Evolutionary conservation across 2,329 filamentous ascomycete species (phyloP).

Genomic region (Alternaria angustiovoidea): DNA sequence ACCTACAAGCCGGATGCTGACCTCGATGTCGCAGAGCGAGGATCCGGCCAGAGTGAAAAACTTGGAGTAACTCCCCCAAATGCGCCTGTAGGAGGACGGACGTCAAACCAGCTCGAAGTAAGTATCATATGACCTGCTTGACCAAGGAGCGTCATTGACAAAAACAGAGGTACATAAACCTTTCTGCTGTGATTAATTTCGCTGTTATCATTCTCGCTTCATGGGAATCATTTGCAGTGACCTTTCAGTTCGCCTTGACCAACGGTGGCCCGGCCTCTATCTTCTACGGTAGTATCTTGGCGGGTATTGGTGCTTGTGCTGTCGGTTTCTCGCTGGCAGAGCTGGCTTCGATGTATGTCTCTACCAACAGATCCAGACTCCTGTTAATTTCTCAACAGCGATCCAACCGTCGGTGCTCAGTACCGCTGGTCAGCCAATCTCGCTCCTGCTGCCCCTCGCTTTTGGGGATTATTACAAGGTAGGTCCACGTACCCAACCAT

Average conservation of each 20-base stretch:
- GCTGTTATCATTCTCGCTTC: constrained; percentile 34
- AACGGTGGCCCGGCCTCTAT: constrained; percentile 44
- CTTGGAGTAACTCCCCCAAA: constrained; percentile 1
- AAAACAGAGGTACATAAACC: constrained; percentile 38
- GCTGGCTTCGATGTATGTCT: constrained; percentile 41
- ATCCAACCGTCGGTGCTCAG: constrained; percentile 45
- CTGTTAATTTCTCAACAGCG: constrained; percentile 19
- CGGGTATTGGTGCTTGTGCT: constrained; percentile 35
- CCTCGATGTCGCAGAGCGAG: constrained; percentile 24
- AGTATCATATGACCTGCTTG: not conserved
- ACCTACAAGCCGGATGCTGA: constrained; percentile 20
- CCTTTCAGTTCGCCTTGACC: constrained; percentile 36
- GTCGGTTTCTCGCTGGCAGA: constrained; percentile 45
- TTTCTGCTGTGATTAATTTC: constrained; percentile 35
- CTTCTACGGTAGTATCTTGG: constrained; percentile 41
- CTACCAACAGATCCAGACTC: no score
- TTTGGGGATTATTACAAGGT: constrained; percentile 44
- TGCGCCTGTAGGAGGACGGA: constrained; percentile 4
- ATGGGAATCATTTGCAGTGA: constrained; percentile 38
- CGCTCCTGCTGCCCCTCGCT: constrained; percentile 32
- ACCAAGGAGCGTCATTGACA: not conserved
- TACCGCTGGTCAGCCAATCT: constrained; percentile 45
- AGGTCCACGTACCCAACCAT: not conserved
- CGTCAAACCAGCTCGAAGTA: constrained; percentile 21
- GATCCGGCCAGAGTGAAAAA: constrained; percentile 19